Conservation (phyloP, 345 rosid species). For the Arabis hirsuta region DNA sequence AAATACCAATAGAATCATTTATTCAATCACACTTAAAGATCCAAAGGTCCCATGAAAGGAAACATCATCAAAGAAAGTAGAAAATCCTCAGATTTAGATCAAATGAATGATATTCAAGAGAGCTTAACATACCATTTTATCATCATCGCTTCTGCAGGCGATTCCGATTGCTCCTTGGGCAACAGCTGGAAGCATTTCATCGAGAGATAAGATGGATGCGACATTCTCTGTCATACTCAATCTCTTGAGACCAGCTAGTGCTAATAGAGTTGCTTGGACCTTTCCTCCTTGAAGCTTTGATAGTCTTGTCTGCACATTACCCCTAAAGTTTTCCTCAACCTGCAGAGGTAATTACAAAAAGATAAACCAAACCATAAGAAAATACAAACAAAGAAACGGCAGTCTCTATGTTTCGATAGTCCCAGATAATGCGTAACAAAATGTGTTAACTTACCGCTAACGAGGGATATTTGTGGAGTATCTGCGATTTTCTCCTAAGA, state of each 20-base stretch:
- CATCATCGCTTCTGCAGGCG: slow-evolving; percentile 82
- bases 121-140: slow-evolving; percentile 69
- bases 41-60: background rate
- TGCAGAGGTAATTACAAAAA: slow-evolving; percentile 37
- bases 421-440: background rate
- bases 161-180: slow-evolving; percentile 99
- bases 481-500: slow-evolving; percentile 92
- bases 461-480: slow-evolving; percentile 85
- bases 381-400: background rate
- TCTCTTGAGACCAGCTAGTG: slow-evolving; percentile 95
- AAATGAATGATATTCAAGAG: slow-evolving; percentile 1
- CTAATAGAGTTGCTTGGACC: slow-evolving; percentile 89
- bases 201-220: slow-evolving; percentile 68
- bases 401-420: background rate
- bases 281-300: slow-evolving; percentile 83
- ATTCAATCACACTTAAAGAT: background rate
- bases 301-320: slow-evolving; percentile 94
- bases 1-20: background rate
- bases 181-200: slow-evolving; percentile 99
- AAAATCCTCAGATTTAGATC: background rate
- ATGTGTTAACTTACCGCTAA: slow-evolving; percentile 58
- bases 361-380: slow-evolving; percentile 15
- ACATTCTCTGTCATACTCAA: slow-evolving; percentile 89
- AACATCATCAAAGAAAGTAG: background rate
- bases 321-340: slow-evolving; percentile 92